Percentiles rank a stretch among this genome's conserved stretches.
These are phyloP conservation scores for apple (Malus domestica) DNA, from an alignment of 306 rosid genomes.

Conservation along the genomic window DNA sequence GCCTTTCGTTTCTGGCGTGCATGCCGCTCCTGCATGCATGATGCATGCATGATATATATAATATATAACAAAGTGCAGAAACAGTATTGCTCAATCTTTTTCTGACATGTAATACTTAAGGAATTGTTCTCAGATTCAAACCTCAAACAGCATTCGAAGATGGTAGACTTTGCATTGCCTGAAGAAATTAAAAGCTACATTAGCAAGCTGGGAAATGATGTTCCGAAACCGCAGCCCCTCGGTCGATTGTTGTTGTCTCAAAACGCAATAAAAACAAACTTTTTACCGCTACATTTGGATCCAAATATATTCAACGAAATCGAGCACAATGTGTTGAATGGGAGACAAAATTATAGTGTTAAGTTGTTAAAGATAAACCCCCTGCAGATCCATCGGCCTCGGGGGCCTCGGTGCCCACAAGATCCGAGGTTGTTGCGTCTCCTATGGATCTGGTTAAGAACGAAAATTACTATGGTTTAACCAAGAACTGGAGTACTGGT, in stretches of 20 bases:
- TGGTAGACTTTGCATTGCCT: background rate
- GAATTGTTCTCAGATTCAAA: background rate
- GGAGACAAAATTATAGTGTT: background rate
- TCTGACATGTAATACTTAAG: background rate
- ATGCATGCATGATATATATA: no score
- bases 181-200: background rate
- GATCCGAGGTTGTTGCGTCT: background rate
- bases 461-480: background rate
- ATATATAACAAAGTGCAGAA: background rate
- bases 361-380: background rate
- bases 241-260: background rate
- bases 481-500: background rate
- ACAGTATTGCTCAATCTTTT: background rate
- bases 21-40: no score
- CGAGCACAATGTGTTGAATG: background rate
- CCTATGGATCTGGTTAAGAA: background rate
- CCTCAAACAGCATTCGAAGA: background rate
- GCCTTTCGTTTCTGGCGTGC: background rate
- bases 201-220: background rate
- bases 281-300: background rate
- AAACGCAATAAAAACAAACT: background rate
- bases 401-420: background rate
- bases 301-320: background rate
- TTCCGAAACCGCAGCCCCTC: background rate
- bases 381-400: background rate